Percentiles rank a stretch among this genome's conserved stretches.
Evolutionary conservation across 495 filamentous ascomycete genomes (phyloP).

Genomic region (Pyronema domesticum): DNA sequence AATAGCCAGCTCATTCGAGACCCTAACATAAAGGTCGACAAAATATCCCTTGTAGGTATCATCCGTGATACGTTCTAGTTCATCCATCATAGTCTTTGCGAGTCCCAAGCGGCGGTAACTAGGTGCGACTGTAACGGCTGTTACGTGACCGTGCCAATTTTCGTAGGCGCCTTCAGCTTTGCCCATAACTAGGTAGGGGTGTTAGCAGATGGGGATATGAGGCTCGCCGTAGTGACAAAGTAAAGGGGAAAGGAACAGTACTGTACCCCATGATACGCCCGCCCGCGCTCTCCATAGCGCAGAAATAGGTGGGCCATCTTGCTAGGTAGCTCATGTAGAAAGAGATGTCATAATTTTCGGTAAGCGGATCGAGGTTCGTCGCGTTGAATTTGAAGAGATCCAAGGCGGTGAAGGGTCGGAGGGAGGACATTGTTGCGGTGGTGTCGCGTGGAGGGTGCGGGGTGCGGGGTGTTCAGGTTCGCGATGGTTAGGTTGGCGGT

Average conservation of each 20-base stretch:
- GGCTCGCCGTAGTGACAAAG: neutral
- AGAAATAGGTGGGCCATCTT: conserved; percentile 87
- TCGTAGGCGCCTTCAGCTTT: conserved; percentile 87
- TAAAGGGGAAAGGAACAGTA: conserved; percentile 30
- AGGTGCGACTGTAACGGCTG: conserved; percentile 80
- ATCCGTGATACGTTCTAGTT: conserved; percentile 63
- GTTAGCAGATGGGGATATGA: conserved; percentile 3
- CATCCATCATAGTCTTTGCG: conserved; percentile 57
- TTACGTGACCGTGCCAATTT: conserved; percentile 96
- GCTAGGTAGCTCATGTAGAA: conserved; percentile 93
- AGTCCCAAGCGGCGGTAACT: conserved; percentile 70
- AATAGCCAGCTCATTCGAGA: conserved; percentile 71
- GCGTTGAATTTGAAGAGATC: conserved; percentile 73
- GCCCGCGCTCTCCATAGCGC: conserved; percentile 58
- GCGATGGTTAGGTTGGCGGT: neutral
- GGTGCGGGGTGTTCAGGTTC: neutral
- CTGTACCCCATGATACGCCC: conserved; percentile 87
- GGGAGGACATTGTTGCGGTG: conserved; percentile 38
- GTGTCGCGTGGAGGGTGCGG: conserved; percentile 1
- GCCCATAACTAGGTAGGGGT: conserved; percentile 55
- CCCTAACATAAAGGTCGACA: conserved; percentile 82
- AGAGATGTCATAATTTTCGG: conserved; percentile 84
- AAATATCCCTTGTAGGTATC: conserved; percentile 68
- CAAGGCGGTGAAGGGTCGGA: conserved; percentile 49
- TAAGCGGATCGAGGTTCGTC: conserved; percentile 75